Evolutionary conservation across 1,284 basidiomycete genomes (phyloP).

Genomic region (Mycosarcoma maydis): DNA sequence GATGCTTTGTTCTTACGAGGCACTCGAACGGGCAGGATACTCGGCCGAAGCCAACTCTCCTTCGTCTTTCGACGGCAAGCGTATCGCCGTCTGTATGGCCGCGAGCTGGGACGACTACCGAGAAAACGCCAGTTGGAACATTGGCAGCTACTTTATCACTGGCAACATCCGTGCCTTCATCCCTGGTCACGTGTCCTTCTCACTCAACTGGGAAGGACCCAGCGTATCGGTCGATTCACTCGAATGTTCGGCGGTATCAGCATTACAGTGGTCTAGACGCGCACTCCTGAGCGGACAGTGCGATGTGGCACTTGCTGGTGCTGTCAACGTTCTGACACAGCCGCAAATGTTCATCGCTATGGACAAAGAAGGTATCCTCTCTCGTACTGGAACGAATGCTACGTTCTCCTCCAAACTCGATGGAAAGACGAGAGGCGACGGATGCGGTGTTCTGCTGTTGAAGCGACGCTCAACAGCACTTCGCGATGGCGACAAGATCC

Average conservation of each 20-base stretch:
- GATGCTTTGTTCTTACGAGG: slow-evolving; percentile 48
- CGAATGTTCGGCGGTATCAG: slow-evolving; percentile 38
- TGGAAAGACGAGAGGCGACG: slow-evolving; percentile 49
- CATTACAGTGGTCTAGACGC: slow-evolving; percentile 39
- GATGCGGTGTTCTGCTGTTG: slow-evolving; percentile 45
- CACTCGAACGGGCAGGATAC: slow-evolving; percentile 47
- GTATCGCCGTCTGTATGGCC: slow-evolving; percentile 45
- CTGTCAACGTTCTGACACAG: slow-evolving; percentile 40
- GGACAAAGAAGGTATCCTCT: slow-evolving; percentile 46
- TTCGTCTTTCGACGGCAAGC: slow-evolving; percentile 37
- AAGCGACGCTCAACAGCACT: slow-evolving; percentile 48
- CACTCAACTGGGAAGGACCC: slow-evolving; percentile 42
- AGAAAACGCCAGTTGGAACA: slow-evolving; percentile 47
- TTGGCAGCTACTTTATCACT: slow-evolving; percentile 54
- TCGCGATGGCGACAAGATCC: slow-evolving; percentile 41
- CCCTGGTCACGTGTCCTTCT: slow-evolving; percentile 42
- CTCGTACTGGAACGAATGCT: slow-evolving; percentile 27
- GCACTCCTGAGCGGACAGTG: slow-evolving; percentile 45
- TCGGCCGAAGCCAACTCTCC: slow-evolving; percentile 33
- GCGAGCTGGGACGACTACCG: slow-evolving; percentile 52
- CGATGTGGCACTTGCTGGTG: slow-evolving; percentile 46
- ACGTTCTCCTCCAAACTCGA: slow-evolving; percentile 37
- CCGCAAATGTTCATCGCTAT: slow-evolving; percentile 52
- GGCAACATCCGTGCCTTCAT: slow-evolving; percentile 55
- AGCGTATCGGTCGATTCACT: slow-evolving; percentile 41